Evolutionary conservation across 257 asterid species (phyloP), one percentile per base, ranked within the genome.

Genomic region (Solanum dulcamara): DNA sequence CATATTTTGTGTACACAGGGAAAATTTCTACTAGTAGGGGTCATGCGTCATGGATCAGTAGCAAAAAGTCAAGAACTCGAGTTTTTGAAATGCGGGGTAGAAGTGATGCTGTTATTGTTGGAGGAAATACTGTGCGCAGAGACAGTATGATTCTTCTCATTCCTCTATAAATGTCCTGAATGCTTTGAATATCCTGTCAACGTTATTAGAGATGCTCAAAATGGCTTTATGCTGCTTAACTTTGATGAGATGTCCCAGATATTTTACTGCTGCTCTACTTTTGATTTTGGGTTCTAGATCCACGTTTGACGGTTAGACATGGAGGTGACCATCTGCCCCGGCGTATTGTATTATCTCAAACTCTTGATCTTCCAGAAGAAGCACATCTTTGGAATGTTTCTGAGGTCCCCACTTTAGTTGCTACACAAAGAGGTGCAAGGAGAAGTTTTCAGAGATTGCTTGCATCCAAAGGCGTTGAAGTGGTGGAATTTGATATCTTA

Each of bases 11-110:
- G 80, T 67, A 42, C 42, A 75, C 90, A 96, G 99, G 99, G 71
- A 97, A 97, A 90, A 97, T 97, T 88, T 97, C 99, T 85, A 90
- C 99, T 71, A 97, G 93, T 85, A 94, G 95, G 89, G 99, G 99
- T 38, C 98, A 97, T 90, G 98, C 99, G 51, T 93, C 98, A 37
- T 97, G 99, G 99, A 97, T 97, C 90, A 95, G 98, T 91, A 93
- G 96, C 93, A 94, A 91, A 91, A 85, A 13, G 85, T 97, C 99
- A 13, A 91, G 99, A 89, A 92, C 88, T 66, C 90, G 94, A 83
- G 98, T 97, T 66, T 97, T 94, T 85, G 97, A 97, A 85, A 81
- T 97, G 89, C 93, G 98, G 85, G 98, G 99, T 80, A 92, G 99
- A 90, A 93, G 99, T 86, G 98, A 97, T 89, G 99, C 98, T 85